phyloP scores from a whole-genome alignment of 2,329 filamentous ascomycete species.

The Hortaea werneckii region DNA sequence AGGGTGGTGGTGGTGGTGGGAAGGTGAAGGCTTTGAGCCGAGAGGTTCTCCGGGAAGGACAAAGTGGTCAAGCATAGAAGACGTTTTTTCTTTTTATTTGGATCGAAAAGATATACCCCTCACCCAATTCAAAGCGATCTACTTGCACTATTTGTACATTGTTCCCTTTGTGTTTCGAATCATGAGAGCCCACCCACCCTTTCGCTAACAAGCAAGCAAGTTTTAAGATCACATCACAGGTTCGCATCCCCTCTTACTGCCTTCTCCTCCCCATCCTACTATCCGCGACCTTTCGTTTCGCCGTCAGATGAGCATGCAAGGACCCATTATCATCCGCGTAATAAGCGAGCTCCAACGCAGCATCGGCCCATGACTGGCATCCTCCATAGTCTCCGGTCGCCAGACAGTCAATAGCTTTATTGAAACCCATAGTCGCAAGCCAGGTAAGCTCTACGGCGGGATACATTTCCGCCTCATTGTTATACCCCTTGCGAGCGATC shows the following conservation, averaged over 20 bases:
- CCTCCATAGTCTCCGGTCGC: conserved; percentile 43
- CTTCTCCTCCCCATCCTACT: neutral
- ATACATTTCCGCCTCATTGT: conserved; percentile 34
- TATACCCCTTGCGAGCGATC: conserved; percentile 34
- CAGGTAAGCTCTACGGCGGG: conserved; percentile 63
- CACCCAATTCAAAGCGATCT: no score
- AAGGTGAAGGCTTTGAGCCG: neutral
- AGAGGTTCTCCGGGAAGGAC: no score
- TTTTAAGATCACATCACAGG: no score
- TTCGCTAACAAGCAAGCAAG: no score
- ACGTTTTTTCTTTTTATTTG: no score
- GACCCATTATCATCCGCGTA: conserved; percentile 43
- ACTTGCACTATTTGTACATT: no score
- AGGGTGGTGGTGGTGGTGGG: neutral
- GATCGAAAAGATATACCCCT: no score
- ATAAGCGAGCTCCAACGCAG: conserved; percentile 52
- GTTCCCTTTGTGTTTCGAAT: no score
- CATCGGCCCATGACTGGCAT: conserved; percentile 52
- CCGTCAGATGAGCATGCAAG: conserved; percentile 30
- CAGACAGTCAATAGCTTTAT: conserved; percentile 60
- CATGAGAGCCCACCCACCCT: no score
- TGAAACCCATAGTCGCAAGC: conserved; percentile 61
- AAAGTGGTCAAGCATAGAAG: no score
- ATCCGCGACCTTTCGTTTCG: conserved; percentile 15
- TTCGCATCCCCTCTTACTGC: no score